phyloP scores from a whole-genome alignment of 2,329 filamentous ascomycete genomes.

The Trichophyton equinum region DNA sequence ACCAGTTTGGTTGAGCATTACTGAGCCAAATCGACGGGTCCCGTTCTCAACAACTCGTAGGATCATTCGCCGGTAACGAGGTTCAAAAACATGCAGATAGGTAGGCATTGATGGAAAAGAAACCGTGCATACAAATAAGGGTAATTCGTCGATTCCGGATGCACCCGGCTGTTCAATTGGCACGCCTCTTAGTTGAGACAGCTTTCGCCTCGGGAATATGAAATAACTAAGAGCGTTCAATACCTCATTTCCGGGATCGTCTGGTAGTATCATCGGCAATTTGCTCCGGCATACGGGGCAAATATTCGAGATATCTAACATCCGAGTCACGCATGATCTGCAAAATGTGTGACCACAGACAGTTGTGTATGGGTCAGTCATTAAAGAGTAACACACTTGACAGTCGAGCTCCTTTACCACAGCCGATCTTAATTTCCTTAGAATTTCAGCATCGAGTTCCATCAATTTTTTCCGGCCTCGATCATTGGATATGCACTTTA shows the following conservation, averaged over 20 bases:
- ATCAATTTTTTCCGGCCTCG: constrained; percentile 18
- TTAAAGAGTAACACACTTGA: constrained; percentile 72
- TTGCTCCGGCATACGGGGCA: constrained; percentile 69
- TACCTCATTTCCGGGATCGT: constrained; percentile 48
- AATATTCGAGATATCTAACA: constrained; percentile 61
- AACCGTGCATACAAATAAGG: constrained; percentile 65
- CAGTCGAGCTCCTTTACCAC: constrained; percentile 67
- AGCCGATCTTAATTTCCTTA: constrained; percentile 49
- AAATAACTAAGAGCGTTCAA: constrained; percentile 51
- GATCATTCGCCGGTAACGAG: constrained; percentile 84
- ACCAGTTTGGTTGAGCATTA: constrained; percentile 50
- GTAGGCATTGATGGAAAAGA: constrained; percentile 74
- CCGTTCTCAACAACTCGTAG: constrained; percentile 57
- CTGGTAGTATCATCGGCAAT: constrained; percentile 41
- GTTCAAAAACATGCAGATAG: constrained; percentile 83
- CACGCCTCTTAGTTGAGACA: constrained; percentile 42
- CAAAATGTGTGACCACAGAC: constrained; percentile 85
- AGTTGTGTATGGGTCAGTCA: constrained; percentile 72
- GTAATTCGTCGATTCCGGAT: constrained; percentile 41
- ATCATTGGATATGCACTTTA: constrained; percentile 15
- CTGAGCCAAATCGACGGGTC: constrained; percentile 71
- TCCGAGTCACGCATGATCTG: constrained; percentile 60
- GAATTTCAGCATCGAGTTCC: constrained; percentile 36
- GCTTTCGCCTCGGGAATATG: constrained; percentile 57
- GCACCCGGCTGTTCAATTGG: constrained; percentile 45